phyloP scores from a whole-genome alignment of 2,329 filamentous ascomycete genomes.

The Ophiocordyceps camponoti-leonardi region DNA sequence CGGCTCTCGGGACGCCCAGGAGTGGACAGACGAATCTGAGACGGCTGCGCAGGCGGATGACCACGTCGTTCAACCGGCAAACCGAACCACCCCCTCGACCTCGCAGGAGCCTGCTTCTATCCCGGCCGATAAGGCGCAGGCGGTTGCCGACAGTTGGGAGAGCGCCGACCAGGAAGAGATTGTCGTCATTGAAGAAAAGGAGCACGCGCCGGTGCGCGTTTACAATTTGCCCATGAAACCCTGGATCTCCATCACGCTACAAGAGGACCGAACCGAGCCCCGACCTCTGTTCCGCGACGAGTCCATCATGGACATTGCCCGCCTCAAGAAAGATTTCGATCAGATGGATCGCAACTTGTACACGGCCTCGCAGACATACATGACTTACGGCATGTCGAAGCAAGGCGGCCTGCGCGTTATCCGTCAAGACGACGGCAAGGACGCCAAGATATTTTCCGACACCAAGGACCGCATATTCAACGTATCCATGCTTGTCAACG shows the following conservation, averaged over 20 bases:
- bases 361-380: constrained; percentile 76
- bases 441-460: constrained; percentile 81
- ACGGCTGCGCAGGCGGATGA: constrained; percentile 3
- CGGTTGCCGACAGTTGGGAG: constrained; percentile 79
- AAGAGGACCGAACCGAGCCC: constrained; percentile 34
- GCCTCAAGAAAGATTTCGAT: constrained; percentile 94
- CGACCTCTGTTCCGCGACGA: constrained; percentile 57
- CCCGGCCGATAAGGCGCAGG: constrained; percentile 35
- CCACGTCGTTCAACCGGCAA: constrained; percentile 13
- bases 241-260: constrained; percentile 76
- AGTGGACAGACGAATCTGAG: not conserved
- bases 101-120: constrained; percentile 26
- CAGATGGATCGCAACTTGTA: constrained; percentile 90
- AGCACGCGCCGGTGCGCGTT: constrained; percentile 52
- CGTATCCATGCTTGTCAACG: constrained; percentile 61
- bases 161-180: constrained; percentile 61
- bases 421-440: constrained; percentile 79
- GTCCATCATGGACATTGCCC: constrained; percentile 78
- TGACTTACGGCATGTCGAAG: constrained; percentile 87
- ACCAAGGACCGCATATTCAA: constrained; percentile 92
- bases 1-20: not conserved
- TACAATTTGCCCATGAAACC: constrained; percentile 96
- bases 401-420: constrained; percentile 87
- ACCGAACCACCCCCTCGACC: not conserved
- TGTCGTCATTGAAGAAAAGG: constrained; percentile 48